Evolutionary conservation across 2,329 filamentous ascomycete genomes (phyloP), one percentile per base, ranked within the genome.

Genomic region (Aspergillus arachidicola): DNA sequence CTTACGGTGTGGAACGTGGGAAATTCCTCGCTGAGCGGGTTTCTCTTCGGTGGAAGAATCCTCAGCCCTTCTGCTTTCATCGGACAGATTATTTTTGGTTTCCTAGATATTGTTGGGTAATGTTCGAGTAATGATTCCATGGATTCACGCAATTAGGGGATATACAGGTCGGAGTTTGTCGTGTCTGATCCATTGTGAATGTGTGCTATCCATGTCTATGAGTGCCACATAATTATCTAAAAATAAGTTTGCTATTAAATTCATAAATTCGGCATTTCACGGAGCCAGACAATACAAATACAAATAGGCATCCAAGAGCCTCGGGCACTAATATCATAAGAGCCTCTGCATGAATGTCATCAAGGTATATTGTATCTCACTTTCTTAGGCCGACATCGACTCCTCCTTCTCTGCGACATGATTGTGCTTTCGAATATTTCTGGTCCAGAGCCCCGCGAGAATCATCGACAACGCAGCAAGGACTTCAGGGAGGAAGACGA

Each of bases 401-500:
- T 23, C 51, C 9, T 23, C 6, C 32, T 34, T 36, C 30, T 54
- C 30, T 10, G 6, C n/a, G 2, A 16, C 19, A 4, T 54, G n/a
- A 4, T 21, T 21, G 12, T 54, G 9, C 4, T 11, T 30, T 4
- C 51, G 30, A 23, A 54, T 34, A 34, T 36, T 54, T 9, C 51
- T 54, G 14, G n/a, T 54, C 51, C 19, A 36, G 2, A 54, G 51
- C 5, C 73, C 73, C 1, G 61, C 69, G 38, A 63, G 21, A 1
- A 72, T 28, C 26, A 71, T 71, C 4, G 57, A 30, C 2, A 74
- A 9, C 0, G 64, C 57, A 2, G 67, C 64, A 45, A 74, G 58
- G 10, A 70, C 53, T 57, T 75, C 73, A 0, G 71, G 69, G 16
- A 76, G 54, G 28, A 76, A 73, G 11, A 67, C 64, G n/a, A 76